Conservation (phyloP, 805 yeast species). For the Tetrapisispora phaffii region DNA sequence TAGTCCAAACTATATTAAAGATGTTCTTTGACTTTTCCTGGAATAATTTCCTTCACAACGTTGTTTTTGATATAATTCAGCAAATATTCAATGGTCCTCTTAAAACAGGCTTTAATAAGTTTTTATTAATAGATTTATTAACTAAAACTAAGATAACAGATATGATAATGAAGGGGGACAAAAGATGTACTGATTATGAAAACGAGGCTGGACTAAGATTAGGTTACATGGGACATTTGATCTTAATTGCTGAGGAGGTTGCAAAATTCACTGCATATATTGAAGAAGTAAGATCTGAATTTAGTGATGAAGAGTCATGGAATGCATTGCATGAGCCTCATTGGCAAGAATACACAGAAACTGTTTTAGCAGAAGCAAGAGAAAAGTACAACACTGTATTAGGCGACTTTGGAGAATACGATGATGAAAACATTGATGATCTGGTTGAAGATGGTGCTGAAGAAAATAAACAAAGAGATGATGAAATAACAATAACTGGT, state of each 20-base stretch:
- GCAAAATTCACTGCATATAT: constrained; percentile 64
- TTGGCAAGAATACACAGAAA: constrained; percentile 79
- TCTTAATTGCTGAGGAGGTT: constrained; percentile 89
- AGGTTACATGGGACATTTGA: constrained; percentile 95
- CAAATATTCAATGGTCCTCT: constrained; percentile 68
- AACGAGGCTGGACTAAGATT: constrained; percentile 55
- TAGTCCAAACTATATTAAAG: constrained; percentile 48
- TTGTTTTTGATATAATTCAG: constrained; percentile 74
- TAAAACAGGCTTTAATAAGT: constrained; percentile 67
- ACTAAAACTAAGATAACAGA: constrained; percentile 49
- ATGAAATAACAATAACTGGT: constrained; percentile 44
- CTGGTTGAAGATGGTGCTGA: constrained; percentile 47
- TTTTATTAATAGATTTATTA: constrained; percentile 51
- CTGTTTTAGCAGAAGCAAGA: constrained; percentile 76
- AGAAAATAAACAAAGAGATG: constrained; percentile 28
- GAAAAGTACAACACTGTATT: constrained; percentile 89
- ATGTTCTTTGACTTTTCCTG: constrained; percentile 69
- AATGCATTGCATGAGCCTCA: constrained; percentile 23
- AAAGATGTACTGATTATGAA: constrained; percentile 50
- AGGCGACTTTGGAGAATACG: constrained; percentile 45
- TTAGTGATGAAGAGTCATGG: constrained; percentile 18
- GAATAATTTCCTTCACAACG: constrained; percentile 80
- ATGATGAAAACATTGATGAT: constrained; percentile 23
- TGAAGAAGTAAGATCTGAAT: constrained; percentile 26
- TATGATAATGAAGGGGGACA: constrained; percentile 56